Conservation (phyloP, 371 early-diverging fungal species). For the Actinomucor elegans region DNA sequence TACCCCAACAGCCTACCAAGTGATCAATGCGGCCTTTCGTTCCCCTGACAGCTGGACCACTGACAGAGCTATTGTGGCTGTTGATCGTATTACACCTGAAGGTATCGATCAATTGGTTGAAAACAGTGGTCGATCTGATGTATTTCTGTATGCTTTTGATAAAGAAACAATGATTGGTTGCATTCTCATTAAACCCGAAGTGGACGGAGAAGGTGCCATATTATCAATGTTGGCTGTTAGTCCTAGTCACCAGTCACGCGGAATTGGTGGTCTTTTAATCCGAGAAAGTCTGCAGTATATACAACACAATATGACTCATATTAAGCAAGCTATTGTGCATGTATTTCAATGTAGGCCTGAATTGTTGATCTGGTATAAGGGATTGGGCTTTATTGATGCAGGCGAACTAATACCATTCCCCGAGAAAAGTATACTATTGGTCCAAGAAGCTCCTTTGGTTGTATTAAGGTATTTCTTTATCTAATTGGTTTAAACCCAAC, state of each 20-base stretch:
- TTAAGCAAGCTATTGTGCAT: slow-evolving; percentile 28
- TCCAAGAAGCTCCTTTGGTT: slow-evolving; percentile 8
- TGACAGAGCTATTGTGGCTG: slow-evolving; percentile 7
- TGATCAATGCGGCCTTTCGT: slow-evolving; percentile 20
- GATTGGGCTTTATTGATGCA: slow-evolving; percentile 47
- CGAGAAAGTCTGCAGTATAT: slow-evolving; percentile 33
- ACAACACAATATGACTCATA: slow-evolving; percentile 28
- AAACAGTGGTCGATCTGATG: slow-evolving; percentile 2
- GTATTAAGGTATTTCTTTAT: background rate
- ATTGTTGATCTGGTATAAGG: slow-evolving; percentile 46
- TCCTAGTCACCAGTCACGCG: slow-evolving; percentile 49
- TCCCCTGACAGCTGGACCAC: slow-evolving; percentile 26
- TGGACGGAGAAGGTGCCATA: slow-evolving; percentile 6
- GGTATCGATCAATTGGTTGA: slow-evolving; percentile 2
- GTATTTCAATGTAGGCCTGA: slow-evolving; percentile 42
- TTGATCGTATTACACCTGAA: slow-evolving; percentile 6
- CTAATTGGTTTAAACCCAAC: slow-evolving; percentile 6
- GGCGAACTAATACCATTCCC: slow-evolving; percentile 37
- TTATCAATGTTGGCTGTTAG: slow-evolving; percentile 49
- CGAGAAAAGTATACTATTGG: background rate
- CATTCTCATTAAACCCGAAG: slow-evolving; percentile 25
- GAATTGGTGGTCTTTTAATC: slow-evolving; percentile 51
- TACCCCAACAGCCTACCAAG: background rate
- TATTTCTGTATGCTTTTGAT: slow-evolving; percentile 17
- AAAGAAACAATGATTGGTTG: slow-evolving; percentile 28